Base-by-base conservation (phyloP, 129 eudicot genomes). In the Erigeron canadensis region DNA sequence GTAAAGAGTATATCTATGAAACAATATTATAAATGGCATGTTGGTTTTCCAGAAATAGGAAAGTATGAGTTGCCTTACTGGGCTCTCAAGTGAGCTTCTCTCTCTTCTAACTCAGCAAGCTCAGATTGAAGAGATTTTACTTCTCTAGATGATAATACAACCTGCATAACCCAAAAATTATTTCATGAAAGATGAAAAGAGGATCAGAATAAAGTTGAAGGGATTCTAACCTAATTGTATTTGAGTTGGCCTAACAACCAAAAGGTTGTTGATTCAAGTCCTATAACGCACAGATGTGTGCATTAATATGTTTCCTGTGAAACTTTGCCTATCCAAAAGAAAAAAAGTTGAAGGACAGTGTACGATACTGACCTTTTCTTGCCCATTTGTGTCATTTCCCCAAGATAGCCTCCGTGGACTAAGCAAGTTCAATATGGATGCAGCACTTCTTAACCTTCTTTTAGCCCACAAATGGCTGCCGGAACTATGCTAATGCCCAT, bases 21-120 rank as follows among this genome's bases (percentile, higher is more conserved):
- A 23, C 5, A 55, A 59, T 21, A 28, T 16, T 8, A 63, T 15
- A 69, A 69, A 73, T 10, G 42, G 12, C 58, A 81, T 38, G n/a
- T 4, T 18, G 66, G 7, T 41, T 22, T 40, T 55, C 4, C 5
- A 51, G 34, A 23, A 50, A 45, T 37, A 60, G 47, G 65, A 1
- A 67, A 50, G 68, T 57, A 70, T 42, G n/a, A 22, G 16, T 60
- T 47, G 43, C 22, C 94, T 86, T 83, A 94, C 98, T 81, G 90
- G 37, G 98, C 97, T 81, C 89, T 89, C 34, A 75, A 74, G 74
- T 84, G 86, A 76, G 96, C 84, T 79, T 84, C 98, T 64, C 84
- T 80, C 79, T 94, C 97, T 75, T 89, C 98, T 77, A 86, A 62
- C 73, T 80, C 84, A 71, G 89, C 75, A 76, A 94, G 81, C 73